Conservation (phyloP, 257 asterid genomes). For the Plantago elongata region DNA sequence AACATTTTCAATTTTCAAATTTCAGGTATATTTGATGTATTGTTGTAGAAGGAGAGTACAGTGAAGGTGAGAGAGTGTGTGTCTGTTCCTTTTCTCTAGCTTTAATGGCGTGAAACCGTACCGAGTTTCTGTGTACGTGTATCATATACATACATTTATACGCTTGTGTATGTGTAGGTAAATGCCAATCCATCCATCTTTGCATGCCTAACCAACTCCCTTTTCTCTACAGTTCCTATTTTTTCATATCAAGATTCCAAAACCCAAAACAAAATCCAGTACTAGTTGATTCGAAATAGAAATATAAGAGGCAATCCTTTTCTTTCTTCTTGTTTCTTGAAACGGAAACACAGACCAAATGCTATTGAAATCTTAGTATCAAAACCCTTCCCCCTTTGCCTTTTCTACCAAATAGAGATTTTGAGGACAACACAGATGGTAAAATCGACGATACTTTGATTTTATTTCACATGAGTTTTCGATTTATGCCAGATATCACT, state of each 20-base stretch:
- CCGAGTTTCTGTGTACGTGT: constrained; percentile 38
- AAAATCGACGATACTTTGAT: constrained; percentile 32
- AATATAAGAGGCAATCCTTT: constrained; percentile 16
- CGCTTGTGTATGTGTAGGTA: constrained; percentile 5
- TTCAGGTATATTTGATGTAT: background rate
- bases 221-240: constrained; percentile 17
- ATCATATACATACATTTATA: constrained; percentile 16
- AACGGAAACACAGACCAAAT: constrained; percentile 22
- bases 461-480: constrained; percentile 14
- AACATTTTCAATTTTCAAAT: background rate
- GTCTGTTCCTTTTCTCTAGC: constrained; percentile 76
- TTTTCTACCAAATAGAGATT: constrained; percentile 11
- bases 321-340: constrained; percentile 2
- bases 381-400: constrained; percentile 28
- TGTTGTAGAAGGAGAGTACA: background rate
- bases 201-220: constrained; percentile 83
- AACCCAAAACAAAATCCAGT: constrained; percentile 27
- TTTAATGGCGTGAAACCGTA: constrained; percentile 81
- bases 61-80: constrained; percentile 28
- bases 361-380: constrained; percentile 30
- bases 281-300: constrained; percentile 19
- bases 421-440: constrained; percentile 36
- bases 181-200: constrained; percentile 45
- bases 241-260: constrained; percentile 33
- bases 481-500: constrained; percentile 26